Evolutionary conservation across 2,329 filamentous ascomycete genomes (phyloP).

Genomic region (Stachybotrys chlorohalonatus): DNA sequence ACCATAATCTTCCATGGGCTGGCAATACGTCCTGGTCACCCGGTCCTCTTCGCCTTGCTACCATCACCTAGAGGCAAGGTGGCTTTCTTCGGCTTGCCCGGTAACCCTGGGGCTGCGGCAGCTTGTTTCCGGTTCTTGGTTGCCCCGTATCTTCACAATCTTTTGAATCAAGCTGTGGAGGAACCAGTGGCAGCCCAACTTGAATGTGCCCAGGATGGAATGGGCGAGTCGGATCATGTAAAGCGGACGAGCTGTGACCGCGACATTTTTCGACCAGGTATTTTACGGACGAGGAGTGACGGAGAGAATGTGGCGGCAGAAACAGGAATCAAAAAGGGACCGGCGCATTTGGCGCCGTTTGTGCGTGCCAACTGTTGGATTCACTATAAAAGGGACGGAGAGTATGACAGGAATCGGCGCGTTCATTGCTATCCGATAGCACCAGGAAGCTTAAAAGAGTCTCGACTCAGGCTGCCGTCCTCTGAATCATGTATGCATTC

Average conservation of each 20-base stretch:
- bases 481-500: neutral
- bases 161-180: neutral
- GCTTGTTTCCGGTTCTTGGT: constrained; percentile 1
- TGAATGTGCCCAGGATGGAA: neutral
- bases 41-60: neutral
- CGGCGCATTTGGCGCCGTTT: neutral
- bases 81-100: neutral
- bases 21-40: neutral
- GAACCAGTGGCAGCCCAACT: neutral
- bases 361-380: constrained; percentile 1
- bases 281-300: neutral
- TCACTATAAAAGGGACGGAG: neutral
- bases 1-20: neutral
- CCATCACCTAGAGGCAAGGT: neutral
- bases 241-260: neutral
- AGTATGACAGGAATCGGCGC: neutral
- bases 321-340: neutral
- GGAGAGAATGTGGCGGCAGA: neutral
- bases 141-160: neutral
- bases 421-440: neutral
- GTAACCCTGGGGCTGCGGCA: neutral
- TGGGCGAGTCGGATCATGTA: neutral
- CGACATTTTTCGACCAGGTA: neutral
- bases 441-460: neutral
- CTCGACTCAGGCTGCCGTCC: too few species aligned